These are phyloP conservation scores for Daldinia loculata DNA, from an alignment of 495 filamentous ascomycete genomes.

Conservation along the genomic window DNA sequence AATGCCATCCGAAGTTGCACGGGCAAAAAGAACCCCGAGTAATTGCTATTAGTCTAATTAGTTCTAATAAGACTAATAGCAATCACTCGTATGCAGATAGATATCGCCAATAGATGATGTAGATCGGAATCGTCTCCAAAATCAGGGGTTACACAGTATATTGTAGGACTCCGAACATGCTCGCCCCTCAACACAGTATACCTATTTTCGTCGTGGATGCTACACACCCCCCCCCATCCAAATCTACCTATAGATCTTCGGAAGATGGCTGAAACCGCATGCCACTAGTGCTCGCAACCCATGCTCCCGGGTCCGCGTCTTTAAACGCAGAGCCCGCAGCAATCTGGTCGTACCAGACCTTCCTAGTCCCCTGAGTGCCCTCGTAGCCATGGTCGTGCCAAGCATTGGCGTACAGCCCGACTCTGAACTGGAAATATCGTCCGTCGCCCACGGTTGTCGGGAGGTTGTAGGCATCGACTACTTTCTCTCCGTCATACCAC, in stretches of 20 bases:
- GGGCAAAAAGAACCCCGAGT: too few relatives aligned
- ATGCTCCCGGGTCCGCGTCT: constrained; percentile 53
- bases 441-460: constrained; percentile 58
- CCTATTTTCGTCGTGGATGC: neutral
- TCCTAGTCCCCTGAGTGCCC: constrained; percentile 58
- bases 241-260: neutral
- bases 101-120: too few relatives aligned
- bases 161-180: too few relatives aligned
- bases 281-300: constrained; percentile 3
- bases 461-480: constrained; percentile 54
- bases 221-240: neutral
- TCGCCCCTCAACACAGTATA: too few relatives aligned
- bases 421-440: constrained; percentile 60
- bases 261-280: neutral
- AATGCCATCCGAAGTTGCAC: too few relatives aligned
- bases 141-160: too few relatives aligned
- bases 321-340: constrained; percentile 56
- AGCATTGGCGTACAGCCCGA: constrained; percentile 65
- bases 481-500: constrained; percentile 61
- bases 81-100: too few relatives aligned
- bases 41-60: too few relatives aligned
- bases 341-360: constrained; percentile 66
- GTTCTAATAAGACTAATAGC: too few relatives aligned
- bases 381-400: constrained; percentile 61
- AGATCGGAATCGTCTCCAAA: too few relatives aligned